Evolutionary conservation across 73 alveolate genomes (phyloP).

Genomic region (Tetrahymena elliotti): DNA sequence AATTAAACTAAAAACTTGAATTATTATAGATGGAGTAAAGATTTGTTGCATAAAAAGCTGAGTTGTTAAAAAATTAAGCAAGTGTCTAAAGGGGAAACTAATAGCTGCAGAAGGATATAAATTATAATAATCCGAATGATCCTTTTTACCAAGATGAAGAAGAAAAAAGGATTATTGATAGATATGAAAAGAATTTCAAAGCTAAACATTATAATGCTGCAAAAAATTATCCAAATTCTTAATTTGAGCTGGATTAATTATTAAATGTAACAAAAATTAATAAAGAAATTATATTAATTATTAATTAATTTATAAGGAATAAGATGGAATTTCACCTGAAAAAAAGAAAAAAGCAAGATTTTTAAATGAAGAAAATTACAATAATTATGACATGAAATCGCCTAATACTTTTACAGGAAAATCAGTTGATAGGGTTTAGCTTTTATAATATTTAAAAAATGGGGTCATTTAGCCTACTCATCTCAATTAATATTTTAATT

Average conservation of each 20-base stretch:
- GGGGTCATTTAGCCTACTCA: not conserved
- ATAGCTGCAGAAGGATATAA: not conserved
- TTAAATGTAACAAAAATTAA: not conserved
- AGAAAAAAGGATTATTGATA: not conserved
- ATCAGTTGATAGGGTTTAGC: not conserved
- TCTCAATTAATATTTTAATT: not conserved
- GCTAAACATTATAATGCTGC: not conserved
- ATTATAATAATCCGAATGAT: not conserved
- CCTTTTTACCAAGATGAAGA: not conserved
- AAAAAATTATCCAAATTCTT: not conserved
- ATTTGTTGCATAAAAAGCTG: not conserved
- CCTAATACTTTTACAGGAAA: not conserved
- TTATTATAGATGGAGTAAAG: not conserved
- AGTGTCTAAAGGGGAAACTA: not conserved
- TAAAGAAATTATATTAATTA: not conserved
- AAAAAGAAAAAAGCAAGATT: not conserved
- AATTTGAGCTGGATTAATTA: not conserved
- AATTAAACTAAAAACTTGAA: not conserved
- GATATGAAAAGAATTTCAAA: not conserved
- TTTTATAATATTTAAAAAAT: not conserved
- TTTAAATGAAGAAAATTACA: not conserved
- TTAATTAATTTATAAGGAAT: not conserved
- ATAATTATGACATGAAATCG: not conserved
- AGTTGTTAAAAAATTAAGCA: not conserved
- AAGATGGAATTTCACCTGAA: not conserved